phyloP scores from a whole-genome alignment of 169 alveolate species.

The Cryptosporidium canis region DNA sequence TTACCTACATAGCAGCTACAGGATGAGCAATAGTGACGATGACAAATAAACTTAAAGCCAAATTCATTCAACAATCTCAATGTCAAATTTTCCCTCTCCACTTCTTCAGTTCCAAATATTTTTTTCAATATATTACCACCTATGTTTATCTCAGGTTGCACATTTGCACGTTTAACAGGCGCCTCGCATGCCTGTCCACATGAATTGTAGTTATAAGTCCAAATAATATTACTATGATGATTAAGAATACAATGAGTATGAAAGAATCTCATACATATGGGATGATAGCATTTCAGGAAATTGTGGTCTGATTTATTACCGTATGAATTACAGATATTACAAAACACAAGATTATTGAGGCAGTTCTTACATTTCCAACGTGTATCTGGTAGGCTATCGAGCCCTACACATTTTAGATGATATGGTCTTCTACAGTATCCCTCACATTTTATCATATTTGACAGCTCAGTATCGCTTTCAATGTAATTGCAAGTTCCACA shows the following conservation, averaged over 20 bases:
- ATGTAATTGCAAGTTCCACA: constrained; percentile 44
- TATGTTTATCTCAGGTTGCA: constrained; percentile 5
- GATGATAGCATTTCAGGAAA: constrained; percentile 73
- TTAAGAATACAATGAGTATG: constrained; percentile 72
- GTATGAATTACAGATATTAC: constrained; percentile 16
- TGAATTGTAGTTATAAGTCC: constrained; percentile 22
- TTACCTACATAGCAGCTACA: not conserved
- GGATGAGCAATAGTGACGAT: constrained; percentile 41
- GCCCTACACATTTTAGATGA: constrained; percentile 35
- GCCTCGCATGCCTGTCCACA: constrained; percentile 14
- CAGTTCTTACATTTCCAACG: constrained; percentile 51
- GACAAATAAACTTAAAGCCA: constrained; percentile 29
- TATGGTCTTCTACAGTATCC: constrained; percentile 47
- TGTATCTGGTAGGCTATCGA: not conserved
- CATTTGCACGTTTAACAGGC: not conserved
- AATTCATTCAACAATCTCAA: not conserved
- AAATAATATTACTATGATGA: not conserved
- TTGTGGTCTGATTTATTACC: not conserved
- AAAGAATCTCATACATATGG: constrained; percentile 70
- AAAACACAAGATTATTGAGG: constrained; percentile 9
- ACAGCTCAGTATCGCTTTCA: constrained; percentile 7
- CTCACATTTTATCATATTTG: constrained; percentile 51
- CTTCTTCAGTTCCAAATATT: constrained; percentile 11
- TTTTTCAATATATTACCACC: constrained; percentile 34
- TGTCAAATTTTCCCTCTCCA: not conserved